Base-by-base conservation (phyloP, 169 alveolate genomes). In the Plasmodium gallinaceum region DNA sequence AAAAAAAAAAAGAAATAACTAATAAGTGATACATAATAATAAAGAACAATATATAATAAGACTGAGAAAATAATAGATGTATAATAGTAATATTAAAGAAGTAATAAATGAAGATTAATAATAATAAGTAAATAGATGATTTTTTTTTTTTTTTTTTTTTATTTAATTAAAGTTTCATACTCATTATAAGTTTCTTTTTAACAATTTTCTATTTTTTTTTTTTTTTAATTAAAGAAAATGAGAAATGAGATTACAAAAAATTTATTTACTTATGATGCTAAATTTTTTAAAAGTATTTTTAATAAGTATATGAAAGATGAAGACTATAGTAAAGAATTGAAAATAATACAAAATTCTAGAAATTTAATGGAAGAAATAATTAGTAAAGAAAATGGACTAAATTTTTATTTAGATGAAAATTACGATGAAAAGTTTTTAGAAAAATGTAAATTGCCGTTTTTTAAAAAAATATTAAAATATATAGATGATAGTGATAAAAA, bases 381-480 rank as follows among this genome's bases (percentile, higher is more conserved):
- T 43, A 78, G 89, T 69, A 78, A 78, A n/a, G 89, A 66, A 65
- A 78, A 64, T 51, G 89, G 89, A 51, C 32, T 78, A 62, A 78
- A 58, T 51, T 78, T 78, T 65, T 78, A 78, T 51, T 46, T 78
- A 54, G 89, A 78, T 5, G 71, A 78, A 26, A 32, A 78, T 42
- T 26, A 18, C 24, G 76, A 78, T 51, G 78, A 78, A 14, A 46
- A 39, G 12, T 78, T 78, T 78, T 78, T 78, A 45, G 52, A 51
- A 37, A 43, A 51, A 62, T 78, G 78, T 26, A 78, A 78, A 45
- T 24, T 78, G 18, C 46, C 39, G 22, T 78, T 64, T 78, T 78
- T 78, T 78, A 66, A 60, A 78, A 78, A 78, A 58, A 3, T 78
- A 8, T 5, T 78, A 7, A 78, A 78, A 54, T 42, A 32, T 64